Evolutionary conservation across 129 eudicot genomes (phyloP), one percentile per base, ranked within the genome.

Genomic region (Ambrosia trifida): DNA sequence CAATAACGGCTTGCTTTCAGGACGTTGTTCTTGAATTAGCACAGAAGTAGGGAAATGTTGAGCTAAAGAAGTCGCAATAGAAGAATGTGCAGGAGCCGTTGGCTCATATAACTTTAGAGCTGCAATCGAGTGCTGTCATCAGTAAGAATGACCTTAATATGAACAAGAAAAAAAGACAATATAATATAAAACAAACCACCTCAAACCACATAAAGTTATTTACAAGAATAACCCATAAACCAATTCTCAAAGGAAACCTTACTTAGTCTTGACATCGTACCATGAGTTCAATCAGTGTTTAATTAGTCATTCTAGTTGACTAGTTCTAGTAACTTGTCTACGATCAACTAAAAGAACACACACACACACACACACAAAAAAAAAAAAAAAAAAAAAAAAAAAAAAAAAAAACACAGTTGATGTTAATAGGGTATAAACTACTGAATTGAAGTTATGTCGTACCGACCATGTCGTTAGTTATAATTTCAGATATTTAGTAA

Each of bases 1-100:
- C 78, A 85, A 76, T 51, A 80, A 71, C 4, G 86, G 60, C 80
- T 74, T 85, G 80, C 76, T 70, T 14, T 85, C 92, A 69, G 84
- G 85, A 46, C 80, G 87, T 72, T 78, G 95, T 66, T 87, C 96
- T 79, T 85, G 96, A 74, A 81, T 80, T 59, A 82, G 75, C 73
- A 84, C 88, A 9, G 96, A 83, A 46, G 88, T 66, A 38, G 90
- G 88, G 78, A 84, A 77, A 75, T 78, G 85, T 61, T 80, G 91
- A 64, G 78, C 84, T 78, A 78, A 73, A 68, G 91, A 83, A 77
- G 85, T 72, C 43, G 81, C 79, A 57, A 75, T 45, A 35, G 87
- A 80, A 67, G 78, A 65, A 73, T 69, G 66, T 32, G 81, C 76
- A 59, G 82, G 81, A 78, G 85, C 70, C 54, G 83, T 41, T 77